Base-by-base conservation (phyloP, 371 early-diverging fungal species). In the Haplosporangium sp. region DNA sequence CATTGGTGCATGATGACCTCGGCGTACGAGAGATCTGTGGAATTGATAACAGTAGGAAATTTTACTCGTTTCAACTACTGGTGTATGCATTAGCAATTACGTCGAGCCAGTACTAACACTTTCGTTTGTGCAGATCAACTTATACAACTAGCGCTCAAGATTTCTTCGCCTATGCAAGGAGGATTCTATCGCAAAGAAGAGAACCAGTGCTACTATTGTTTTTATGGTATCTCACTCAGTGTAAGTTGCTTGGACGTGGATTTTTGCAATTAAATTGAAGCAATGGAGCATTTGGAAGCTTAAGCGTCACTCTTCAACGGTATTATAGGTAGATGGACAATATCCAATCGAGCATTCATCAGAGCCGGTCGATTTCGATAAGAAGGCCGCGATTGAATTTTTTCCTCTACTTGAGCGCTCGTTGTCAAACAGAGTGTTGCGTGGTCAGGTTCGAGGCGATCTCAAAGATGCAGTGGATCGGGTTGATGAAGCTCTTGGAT, bases 131-230 rank as follows among this genome's bases (percentile, higher is more conserved):
- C 51, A 77, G 79, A 68, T 50, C 68, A 72, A 54, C 62, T 79
- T 13, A 72, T 72, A 18, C 64, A 79, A 18, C 52, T 79, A 4
- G 73, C 79, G 11, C 73, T 79, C 36, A 79, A 68, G 40, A 60
- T 68, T 13, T 67, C 68, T 7, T 79, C 79, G 16, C 72, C 72
- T 11, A 72, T 73, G 79, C 64, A 64, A 45, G 79, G 79, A 5
- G 47, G 52, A n/a, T 79, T 79, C 46, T 73, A 79, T 50, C 73
- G 79, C 36, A 79, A 65, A 41, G 79, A 79, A 45, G 79, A 90
- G 13, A 91, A 89, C 51, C 93, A 93, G 74, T 88, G 89, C 59
- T 91, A 90, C 63, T 87, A 88, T 61, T 93, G 93, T 56, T 73
- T 91, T 6, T 91, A 91, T 61, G 89, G 89, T 20, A 82, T 90